Evolutionary conservation across 2,329 filamentous ascomycete species (phyloP).

Genomic region (Aspergillus caelatus): DNA sequence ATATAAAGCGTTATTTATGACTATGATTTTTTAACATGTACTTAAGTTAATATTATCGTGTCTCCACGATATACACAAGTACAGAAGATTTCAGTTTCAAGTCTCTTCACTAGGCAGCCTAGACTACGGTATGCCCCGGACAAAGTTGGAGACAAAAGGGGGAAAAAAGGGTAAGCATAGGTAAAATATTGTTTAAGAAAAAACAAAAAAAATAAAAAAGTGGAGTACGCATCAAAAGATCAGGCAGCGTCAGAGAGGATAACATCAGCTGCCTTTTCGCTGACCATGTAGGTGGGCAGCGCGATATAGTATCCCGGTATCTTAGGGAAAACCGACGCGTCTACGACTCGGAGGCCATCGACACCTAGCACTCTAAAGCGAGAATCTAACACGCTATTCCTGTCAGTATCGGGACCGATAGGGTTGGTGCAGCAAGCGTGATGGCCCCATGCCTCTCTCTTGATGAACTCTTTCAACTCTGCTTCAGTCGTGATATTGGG

Average conservation of each 20-base stretch:
- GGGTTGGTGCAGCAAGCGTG: constrained; percentile 58
- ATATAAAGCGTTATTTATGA: neutral
- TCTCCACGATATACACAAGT: neutral
- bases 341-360: constrained; percentile 61
- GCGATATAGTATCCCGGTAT: constrained; percentile 60
- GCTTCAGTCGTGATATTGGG: constrained; percentile 46
- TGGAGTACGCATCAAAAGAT: neutral
- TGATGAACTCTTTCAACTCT: constrained; percentile 52
- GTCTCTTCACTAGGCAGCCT: neutral
- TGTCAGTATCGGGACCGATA: constrained; percentile 58
- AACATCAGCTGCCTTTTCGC: constrained; percentile 64
- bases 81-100: neutral
- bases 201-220: no score
- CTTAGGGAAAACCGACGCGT: constrained; percentile 60
- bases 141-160: neutral
- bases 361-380: constrained; percentile 61
- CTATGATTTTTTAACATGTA: neutral
- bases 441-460: constrained; percentile 57
- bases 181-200: neutral
- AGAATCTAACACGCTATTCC: constrained; percentile 57
- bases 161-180: neutral
- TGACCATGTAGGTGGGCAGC: constrained; percentile 58
- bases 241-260: constrained; percentile 41
- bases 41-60: neutral
- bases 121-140: neutral